Conservation (phyloP, 23 red algal species). For the Cyanidium caldarium region DNA sequence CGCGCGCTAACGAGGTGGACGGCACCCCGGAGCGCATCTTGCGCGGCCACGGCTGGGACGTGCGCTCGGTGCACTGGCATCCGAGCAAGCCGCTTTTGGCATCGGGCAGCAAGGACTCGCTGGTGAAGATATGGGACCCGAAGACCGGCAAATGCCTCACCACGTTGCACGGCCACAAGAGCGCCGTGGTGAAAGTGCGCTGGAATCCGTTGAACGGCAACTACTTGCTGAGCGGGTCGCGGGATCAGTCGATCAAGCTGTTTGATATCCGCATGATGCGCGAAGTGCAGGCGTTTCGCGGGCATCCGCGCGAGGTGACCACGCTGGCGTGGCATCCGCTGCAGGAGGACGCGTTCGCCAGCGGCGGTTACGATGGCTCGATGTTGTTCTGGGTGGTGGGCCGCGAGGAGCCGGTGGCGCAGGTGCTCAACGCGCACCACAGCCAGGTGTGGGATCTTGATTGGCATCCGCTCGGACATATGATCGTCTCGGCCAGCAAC, state of each 20-base stretch:
- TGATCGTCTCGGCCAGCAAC: constrained; percentile 68
- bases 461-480: constrained; percentile 96
- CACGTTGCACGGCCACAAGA: constrained; percentile 95
- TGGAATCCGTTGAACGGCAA: constrained; percentile 89
- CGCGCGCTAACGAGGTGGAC: constrained; percentile 5
- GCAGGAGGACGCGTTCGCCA: constrained; percentile 72
- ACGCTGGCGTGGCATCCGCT: constrained; percentile 85
- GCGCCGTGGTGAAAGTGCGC: constrained; percentile 77
- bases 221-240: constrained; percentile 68
- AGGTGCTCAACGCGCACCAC: constrained; percentile 60
- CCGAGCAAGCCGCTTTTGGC: constrained; percentile 71
- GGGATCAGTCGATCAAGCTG: constrained; percentile 85
- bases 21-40: constrained; percentile 50
- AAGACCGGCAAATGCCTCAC: constrained; percentile 81
- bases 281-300: constrained; percentile 72
- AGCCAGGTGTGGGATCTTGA: constrained; percentile 86
- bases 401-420: constrained; percentile 51
- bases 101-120: constrained; percentile 81
- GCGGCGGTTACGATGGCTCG: constrained; percentile 71
- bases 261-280: constrained; percentile 98
- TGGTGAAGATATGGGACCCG: constrained; percentile 95
- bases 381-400: constrained; percentile 86
- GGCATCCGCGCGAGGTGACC: constrained; percentile 88
- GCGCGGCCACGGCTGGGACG: constrained; percentile 96
- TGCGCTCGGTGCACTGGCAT: constrained; percentile 95